Conservation (phyloP, 1,284 basidiomycete species). For the Microbotryum scabiosae region DNA sequence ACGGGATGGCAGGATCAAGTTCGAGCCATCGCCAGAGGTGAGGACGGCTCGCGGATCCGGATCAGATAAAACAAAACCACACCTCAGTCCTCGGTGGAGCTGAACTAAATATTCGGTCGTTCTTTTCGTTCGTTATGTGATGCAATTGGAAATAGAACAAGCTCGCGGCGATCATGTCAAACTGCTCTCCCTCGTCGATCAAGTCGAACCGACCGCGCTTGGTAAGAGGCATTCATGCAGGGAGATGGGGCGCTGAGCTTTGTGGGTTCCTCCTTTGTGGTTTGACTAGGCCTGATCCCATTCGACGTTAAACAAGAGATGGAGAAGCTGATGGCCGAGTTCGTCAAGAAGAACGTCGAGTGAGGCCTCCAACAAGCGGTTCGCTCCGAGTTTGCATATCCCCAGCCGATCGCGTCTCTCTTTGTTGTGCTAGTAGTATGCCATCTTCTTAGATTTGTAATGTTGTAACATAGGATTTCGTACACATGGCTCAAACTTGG, state of each 20-base stretch:
- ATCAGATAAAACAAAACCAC: background rate
- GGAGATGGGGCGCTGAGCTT: too few species aligned
- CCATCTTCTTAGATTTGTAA: background rate
- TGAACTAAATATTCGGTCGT: background rate
- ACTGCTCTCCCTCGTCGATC: constrained; percentile 9
- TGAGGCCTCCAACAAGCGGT: background rate
- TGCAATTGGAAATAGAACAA: constrained; percentile 7
- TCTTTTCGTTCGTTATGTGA: background rate
- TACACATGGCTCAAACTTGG: background rate
- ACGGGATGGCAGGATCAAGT: constrained; percentile 20
- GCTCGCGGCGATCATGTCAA: constrained; percentile 17
- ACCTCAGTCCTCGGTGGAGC: background rate
- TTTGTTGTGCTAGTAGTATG: background rate
- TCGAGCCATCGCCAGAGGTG: constrained; percentile 21
- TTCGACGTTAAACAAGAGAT: constrained; percentile 14
- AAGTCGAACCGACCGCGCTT: constrained; percentile 16
- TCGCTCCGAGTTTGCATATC: background rate
- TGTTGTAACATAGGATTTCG: background rate
- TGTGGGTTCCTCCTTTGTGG: background rate
- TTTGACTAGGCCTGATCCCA: constrained; percentile 15
- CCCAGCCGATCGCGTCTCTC: background rate
- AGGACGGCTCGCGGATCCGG: background rate
- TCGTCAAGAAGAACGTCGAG: constrained; percentile 30
- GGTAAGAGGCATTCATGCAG: constrained; percentile 1
- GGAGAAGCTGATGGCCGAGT: constrained; percentile 20